phyloP scores from a whole-genome alignment of 2,329 filamentous ascomycete species.

The Beauveria brongniartii region DNA sequence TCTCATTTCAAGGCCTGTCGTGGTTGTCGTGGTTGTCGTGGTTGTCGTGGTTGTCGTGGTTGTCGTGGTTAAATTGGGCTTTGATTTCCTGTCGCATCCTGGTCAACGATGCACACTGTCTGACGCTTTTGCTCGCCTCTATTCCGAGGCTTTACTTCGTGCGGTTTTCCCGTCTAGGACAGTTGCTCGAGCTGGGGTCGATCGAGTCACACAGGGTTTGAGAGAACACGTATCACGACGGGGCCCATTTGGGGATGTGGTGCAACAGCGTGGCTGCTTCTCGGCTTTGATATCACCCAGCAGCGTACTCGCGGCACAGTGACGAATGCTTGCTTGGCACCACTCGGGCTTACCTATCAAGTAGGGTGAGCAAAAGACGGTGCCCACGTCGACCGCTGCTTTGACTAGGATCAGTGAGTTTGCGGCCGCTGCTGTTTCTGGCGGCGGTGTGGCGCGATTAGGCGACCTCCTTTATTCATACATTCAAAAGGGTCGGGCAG shows the following conservation, averaged over 20 bases:
- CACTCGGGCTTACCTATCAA: too few relatives aligned
- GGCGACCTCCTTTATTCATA: too few relatives aligned
- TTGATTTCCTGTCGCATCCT: neutral
- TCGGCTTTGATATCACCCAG: neutral
- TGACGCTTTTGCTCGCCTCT: neutral
- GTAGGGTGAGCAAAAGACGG: too few relatives aligned
- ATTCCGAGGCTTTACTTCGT: neutral
- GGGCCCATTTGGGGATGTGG: neutral
- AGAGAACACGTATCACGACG: neutral
- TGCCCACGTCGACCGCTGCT: too few relatives aligned
- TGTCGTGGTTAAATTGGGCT: too few relatives aligned
- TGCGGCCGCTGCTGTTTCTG: too few relatives aligned
- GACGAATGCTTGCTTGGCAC: constrained; percentile 1
- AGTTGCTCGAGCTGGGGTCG: neutral
- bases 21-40: too few relatives aligned
- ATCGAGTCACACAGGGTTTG: neutral
- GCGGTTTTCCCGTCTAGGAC: neutral
- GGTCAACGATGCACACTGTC: neutral
- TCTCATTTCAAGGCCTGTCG: neutral
- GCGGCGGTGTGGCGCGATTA: too few relatives aligned
- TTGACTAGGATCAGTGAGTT: too few relatives aligned
- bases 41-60: too few relatives aligned
- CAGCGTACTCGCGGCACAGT: neutral
- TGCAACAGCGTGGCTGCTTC: neutral
- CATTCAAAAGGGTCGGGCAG: too few relatives aligned